Evolutionary conservation across 805 yeast genomes (phyloP), one percentile per base, ranked within the genome.

Genomic region (Metschnikowia amazonensis): DNA sequence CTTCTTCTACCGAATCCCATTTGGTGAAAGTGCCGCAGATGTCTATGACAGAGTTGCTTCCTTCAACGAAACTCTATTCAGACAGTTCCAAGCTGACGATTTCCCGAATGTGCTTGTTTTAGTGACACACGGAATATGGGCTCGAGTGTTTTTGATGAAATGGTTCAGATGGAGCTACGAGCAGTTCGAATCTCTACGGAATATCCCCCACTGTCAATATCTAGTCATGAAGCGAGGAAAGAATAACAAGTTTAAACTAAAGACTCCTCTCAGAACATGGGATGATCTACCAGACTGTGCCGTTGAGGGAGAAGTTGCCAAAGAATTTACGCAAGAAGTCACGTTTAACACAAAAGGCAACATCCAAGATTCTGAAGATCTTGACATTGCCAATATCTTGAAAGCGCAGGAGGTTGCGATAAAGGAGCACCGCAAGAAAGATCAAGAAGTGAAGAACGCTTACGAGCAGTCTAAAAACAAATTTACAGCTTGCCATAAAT

Each of bases 21-120:
- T 86, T 57, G 97, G 97, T 9, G 97, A 90, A 64, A 84, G 94
- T 57, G 97, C 97, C 0, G 97, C 97, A 0, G 97, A 90, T 64
- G 97, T 90, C 8, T 90, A 81, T 64, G 97, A 90, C 64, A 72
- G 97, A 39, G 84, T 90, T 50, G 86, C 96, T 2, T 86, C 94
- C 13, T 90, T 90, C 63, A 89, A 89, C 61, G 96, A 89, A 63
- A 81, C 95, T 0, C 64, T 90, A 32, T 88, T 84, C 60, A 73
- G 97, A 39, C 94, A 86, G 61, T 89, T 90, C 59, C 79, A 79
- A 48, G 62, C 70, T 37, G 82, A 77, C 14, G 74, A 79, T 55
- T 86, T 87, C 60, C 89, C 97, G n/a, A 79, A 80, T 48, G 84
- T 89, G 16, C 74, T 89, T 32, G 89, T 90, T 2, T 67, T 90